phyloP scores from a whole-genome alignment of 441 rosid genomes.

The Bruguiera hainesii region DNA sequence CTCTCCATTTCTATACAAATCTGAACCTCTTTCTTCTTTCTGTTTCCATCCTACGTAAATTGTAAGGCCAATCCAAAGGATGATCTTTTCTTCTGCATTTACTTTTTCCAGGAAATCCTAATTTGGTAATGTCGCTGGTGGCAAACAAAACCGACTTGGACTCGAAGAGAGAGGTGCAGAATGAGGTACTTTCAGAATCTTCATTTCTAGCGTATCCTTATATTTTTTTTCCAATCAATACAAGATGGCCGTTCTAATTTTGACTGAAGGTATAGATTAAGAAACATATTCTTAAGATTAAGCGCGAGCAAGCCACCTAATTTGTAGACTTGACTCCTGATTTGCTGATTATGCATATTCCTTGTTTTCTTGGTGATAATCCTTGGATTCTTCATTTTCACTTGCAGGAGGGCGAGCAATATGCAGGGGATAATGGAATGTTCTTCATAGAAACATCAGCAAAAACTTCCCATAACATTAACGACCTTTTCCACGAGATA shows the following conservation, averaged over 20 bases:
- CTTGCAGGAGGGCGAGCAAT: conserved; percentile 59
- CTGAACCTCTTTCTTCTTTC: too few species aligned
- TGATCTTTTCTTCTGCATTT: neutral
- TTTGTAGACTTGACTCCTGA: too few species aligned
- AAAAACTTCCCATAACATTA: conserved; percentile 62
- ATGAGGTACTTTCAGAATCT: conserved; percentile 39
- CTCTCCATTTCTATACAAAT: too few species aligned
- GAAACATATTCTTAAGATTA: too few species aligned
- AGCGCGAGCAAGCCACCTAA: too few species aligned
- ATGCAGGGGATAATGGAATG: conserved; percentile 65
- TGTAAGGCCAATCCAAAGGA: too few species aligned
- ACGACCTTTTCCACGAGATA: conserved; percentile 68
- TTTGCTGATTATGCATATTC: neutral
- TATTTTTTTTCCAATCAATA: too few species aligned
- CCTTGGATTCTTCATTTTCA: neutral
- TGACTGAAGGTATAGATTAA: too few species aligned
- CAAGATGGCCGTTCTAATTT: too few species aligned
- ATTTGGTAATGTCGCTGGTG: conserved; percentile 52
- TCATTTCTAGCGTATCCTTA: too few species aligned
- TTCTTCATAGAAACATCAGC: conserved; percentile 70
- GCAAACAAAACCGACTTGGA: conserved; percentile 71
- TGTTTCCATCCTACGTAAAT: too few species aligned
- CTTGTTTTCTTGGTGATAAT: neutral
- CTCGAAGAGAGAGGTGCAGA: conserved; percentile 47
- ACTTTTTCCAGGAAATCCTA: conserved; percentile 3